Percentiles rank a stretch among this genome's conserved stretches.
phyloP scores from a whole-genome alignment of 2,329 filamentous ascomycete genomes.

The Cordyceps farinosa region DNA sequence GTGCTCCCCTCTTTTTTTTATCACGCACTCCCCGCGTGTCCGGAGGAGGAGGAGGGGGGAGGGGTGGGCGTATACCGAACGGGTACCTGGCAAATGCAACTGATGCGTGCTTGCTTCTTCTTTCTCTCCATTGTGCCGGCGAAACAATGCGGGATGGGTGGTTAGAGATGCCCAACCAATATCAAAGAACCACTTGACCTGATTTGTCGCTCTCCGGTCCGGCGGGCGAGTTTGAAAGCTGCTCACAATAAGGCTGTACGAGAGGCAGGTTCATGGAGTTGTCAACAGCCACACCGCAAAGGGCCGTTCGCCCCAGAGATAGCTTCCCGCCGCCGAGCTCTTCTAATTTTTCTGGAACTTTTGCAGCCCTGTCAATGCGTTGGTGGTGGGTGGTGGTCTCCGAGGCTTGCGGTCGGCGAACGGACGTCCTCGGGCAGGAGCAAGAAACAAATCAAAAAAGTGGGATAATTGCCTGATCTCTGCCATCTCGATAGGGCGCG shows the following conservation, averaged over 20 bases:
- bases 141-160: not conserved
- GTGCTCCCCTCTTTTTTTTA: not conserved
- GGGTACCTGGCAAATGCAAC: not conserved
- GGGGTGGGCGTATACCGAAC: not conserved
- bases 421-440: not conserved
- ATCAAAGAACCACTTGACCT: too few species aligned
- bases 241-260: too few species aligned
- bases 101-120: not conserved
- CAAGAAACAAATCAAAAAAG: not conserved
- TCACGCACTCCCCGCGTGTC: not conserved
- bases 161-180: too few species aligned
- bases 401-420: not conserved
- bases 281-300: too few species aligned
- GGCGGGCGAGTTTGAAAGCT: too few species aligned
- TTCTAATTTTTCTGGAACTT: too few species aligned
- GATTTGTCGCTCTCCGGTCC: too few species aligned
- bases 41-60: not conserved
- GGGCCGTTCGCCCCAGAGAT: too few species aligned
- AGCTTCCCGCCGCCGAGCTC: too few species aligned
- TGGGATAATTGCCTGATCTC: constrained; percentile 8
- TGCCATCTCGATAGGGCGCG: not conserved
- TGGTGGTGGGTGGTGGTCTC: too few species aligned
- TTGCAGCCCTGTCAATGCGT: not conserved
- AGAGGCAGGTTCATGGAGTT: too few species aligned
- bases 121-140: not conserved